Evolutionary conservation across 192 early-diverging fungal species (phyloP), one percentile per base, ranked within the genome.

Genomic region (Pecoramyces ruminantium): DNA sequence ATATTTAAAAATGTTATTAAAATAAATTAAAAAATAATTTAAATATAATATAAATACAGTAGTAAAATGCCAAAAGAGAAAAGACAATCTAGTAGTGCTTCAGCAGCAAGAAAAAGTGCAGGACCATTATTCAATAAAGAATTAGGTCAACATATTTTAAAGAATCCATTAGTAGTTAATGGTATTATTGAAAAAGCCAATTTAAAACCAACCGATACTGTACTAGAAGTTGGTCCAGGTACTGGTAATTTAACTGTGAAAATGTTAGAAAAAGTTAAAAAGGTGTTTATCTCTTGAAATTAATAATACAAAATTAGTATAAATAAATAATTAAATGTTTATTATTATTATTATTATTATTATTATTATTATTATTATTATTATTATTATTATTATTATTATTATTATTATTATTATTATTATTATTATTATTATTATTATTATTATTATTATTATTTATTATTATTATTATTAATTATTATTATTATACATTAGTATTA

Each of bases 211-310:
- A 92, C 93, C 2, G 94, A 95, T 84, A 92, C 87, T 17, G 93
- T 94, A 13, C 89, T 95, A 13, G 97, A 99, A 89, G 93, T 99
- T 67, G 97, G 97, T 84, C 97, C 97, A 3, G 97, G 97, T 90
- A 99, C 97, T 30, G 97, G 97, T 87, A 99, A 99, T 86, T 90
- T 99, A 83, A 96, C 96, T 3, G 92, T 98, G 40, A 93, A 93
- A 86, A 96, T 98, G 80, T 88, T 99, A 79, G 93, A 93, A 81
- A 91, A 93, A 78, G 93, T 93, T 42, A 99, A 99, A 83, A 96
- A 93, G 13, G 95, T 96, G 18, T 30, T 16, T 4, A 14, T 78
- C 4, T 14, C 1, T 14, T 30, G 13, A 14, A 34, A 14, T 15
- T 78, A 29, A 13, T 14, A 14, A 78, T 13, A 34, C 1, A 12